phyloP scores from a whole-genome alignment of 2,329 filamentous ascomycete genomes.

The Beauveria pseudobassiana region DNA sequence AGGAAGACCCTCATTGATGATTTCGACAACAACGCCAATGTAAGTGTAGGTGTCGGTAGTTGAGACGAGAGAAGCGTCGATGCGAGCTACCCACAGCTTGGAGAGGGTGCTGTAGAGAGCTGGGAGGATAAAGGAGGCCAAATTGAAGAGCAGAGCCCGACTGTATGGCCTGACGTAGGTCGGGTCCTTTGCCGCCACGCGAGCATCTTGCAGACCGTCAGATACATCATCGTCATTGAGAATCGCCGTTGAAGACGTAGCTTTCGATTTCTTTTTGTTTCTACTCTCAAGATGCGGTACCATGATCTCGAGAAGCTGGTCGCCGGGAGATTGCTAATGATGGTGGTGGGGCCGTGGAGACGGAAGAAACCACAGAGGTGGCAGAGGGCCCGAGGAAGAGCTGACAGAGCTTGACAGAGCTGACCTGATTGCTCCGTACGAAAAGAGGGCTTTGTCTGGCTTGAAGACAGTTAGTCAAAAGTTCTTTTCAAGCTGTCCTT shows the following conservation, averaged over 20 bases:
- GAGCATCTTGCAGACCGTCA: background rate
- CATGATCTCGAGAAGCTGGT: background rate
- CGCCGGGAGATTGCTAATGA: background rate
- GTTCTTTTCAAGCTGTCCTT: constrained; percentile 9
- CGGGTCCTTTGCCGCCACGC: constrained; percentile 9
- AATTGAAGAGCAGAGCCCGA: constrained; percentile 56
- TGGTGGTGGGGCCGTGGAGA: constrained; percentile 7
- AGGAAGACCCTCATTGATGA: constrained; percentile 66
- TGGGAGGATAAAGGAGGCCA: constrained; percentile 54
- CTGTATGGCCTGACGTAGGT: constrained; percentile 12
- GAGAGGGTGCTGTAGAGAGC: constrained; percentile 60
- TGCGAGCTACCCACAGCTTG: constrained; percentile 63
- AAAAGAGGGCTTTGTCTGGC: background rate
- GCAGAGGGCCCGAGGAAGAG: background rate
- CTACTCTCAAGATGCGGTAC: background rate
- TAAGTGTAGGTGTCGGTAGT: constrained; percentile 53
- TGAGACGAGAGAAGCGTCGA: constrained; percentile 45
- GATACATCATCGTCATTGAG: background rate
- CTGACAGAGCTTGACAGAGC: no score
- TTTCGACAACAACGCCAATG: constrained; percentile 58
- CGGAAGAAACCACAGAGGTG: background rate
- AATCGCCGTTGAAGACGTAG: background rate
- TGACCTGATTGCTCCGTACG: background rate
- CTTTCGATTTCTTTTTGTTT: background rate
- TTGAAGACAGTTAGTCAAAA: background rate